These are phyloP conservation scores for Aspergillus sojae DNA, from an alignment of 2,329 filamentous ascomycete species.

Conservation along the genomic window DNA sequence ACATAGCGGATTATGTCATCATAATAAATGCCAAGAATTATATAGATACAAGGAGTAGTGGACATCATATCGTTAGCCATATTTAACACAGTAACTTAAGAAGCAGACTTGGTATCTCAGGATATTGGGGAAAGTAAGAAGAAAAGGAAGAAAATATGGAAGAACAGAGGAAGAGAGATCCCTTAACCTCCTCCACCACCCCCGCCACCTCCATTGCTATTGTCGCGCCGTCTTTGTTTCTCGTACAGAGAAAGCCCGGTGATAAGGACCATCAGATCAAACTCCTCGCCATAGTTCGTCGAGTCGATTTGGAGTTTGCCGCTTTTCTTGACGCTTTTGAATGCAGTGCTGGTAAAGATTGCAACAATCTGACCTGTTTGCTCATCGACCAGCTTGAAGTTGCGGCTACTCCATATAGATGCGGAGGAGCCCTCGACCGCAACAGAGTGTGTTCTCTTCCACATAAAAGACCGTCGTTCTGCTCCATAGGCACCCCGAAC, in stretches of 20 bases:
- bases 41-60: too few species aligned
- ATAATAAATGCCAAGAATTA: background rate
- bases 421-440: conserved; percentile 30
- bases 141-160: background rate
- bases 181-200: conserved; percentile 12
- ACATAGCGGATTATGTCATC: conserved; percentile 10
- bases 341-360: conserved; percentile 31
- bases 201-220: conserved; percentile 10
- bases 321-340: conserved; percentile 33
- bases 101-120: conserved; percentile 9
- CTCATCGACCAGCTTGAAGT: conserved; percentile 40
- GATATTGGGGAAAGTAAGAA: background rate
- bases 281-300: conserved; percentile 27
- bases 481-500: conserved; percentile 10
- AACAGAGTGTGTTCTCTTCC: conserved; percentile 36
- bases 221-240: conserved; percentile 23
- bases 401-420: conserved; percentile 24
- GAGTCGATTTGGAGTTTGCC: conserved; percentile 35
- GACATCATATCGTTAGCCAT: background rate
- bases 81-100: background rate
- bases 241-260: conserved; percentile 31
- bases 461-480: conserved; percentile 30
- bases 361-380: conserved; percentile 31
- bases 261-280: conserved; percentile 34
- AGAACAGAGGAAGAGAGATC: background rate